These are phyloP conservation scores for Rosa lucieae DNA, from an alignment of 306 rosid species.

Conservation along the genomic window DNA sequence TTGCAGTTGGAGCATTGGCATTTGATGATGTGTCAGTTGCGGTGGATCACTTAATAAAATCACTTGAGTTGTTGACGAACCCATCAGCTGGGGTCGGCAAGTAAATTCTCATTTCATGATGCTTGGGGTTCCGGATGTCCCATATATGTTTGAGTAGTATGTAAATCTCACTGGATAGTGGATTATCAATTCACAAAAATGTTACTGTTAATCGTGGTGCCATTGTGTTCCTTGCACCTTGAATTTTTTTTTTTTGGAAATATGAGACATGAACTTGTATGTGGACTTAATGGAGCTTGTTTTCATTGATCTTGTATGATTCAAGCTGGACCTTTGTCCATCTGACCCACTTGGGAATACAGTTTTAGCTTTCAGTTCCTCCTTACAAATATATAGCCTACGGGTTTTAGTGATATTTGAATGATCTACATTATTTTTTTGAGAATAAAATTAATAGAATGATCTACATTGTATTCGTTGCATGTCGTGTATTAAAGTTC, in stretches of 20 bases:
- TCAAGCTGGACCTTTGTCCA: background rate
- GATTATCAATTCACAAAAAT: background rate
- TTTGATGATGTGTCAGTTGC: conserved; percentile 92
- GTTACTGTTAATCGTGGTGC: conserved; percentile 1
- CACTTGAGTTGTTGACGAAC: conserved; percentile 89
- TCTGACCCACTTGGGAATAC: background rate
- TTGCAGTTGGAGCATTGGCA: conserved; percentile 99
- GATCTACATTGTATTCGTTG: background rate
- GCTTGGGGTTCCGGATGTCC: conserved; percentile 24
- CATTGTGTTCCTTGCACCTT: background rate
- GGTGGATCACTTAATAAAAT: conserved; percentile 77
- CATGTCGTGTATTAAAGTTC: background rate
- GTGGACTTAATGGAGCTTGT: conserved; percentile 8
- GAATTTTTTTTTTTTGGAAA: background rate
- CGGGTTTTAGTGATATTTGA: background rate
- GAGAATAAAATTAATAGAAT: too few species aligned
- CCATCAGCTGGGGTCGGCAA: conserved; percentile 63
- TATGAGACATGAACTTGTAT: background rate
- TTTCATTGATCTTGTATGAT: background rate
- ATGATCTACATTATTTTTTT: background rate
- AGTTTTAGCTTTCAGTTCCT: background rate
- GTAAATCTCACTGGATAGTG: conserved; percentile 36
- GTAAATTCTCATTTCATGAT: conserved; percentile 7
- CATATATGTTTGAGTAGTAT: conserved; percentile 22
- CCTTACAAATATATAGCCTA: background rate